phyloP scores from a whole-genome alignment of 2,329 filamentous ascomycete species.

The Fusarium haematococcum region DNA sequence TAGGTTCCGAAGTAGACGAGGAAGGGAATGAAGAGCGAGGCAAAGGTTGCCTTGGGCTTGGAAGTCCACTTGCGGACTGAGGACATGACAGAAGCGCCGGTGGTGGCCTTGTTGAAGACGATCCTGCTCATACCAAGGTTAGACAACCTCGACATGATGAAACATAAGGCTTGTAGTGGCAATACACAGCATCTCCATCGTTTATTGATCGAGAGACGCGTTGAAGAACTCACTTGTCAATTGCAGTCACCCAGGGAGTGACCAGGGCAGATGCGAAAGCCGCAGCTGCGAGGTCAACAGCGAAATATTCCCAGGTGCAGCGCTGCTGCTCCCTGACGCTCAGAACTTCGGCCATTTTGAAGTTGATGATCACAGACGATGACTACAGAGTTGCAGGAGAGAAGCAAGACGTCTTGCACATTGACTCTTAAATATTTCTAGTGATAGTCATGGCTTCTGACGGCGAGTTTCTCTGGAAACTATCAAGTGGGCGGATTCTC shows the following conservation, averaged over 20 bases:
- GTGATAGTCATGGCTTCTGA: not conserved
- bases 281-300: slow-evolving; percentile 38
- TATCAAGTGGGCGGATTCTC: slow-evolving; percentile 11
- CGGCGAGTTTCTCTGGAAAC: slow-evolving; percentile 15
- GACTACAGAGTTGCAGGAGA: not conserved
- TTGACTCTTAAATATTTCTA: slow-evolving; percentile 31
- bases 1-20: slow-evolving; percentile 45
- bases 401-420: not conserved
- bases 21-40: slow-evolving; percentile 38
- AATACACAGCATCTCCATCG: not conserved
- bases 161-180: not conserved
- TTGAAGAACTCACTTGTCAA: slow-evolving; percentile 35
- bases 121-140: slow-evolving; percentile 13
- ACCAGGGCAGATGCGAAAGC: slow-evolving; percentile 42
- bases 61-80: slow-evolving; percentile 38
- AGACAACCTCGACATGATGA: slow-evolving; percentile 3
- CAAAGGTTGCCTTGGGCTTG: slow-evolving; percentile 36
- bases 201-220: not conserved
- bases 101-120: slow-evolving; percentile 41
- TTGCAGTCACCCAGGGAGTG: slow-evolving; percentile 43
- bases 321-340: slow-evolving; percentile 38
- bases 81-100: slow-evolving; percentile 34
- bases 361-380: not conserved
- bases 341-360: slow-evolving; percentile 40
- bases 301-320: slow-evolving; percentile 42